Evolutionary conservation across 1,284 basidiomycete species (phyloP).

Genomic region (Ceratobasidium sp.): DNA sequence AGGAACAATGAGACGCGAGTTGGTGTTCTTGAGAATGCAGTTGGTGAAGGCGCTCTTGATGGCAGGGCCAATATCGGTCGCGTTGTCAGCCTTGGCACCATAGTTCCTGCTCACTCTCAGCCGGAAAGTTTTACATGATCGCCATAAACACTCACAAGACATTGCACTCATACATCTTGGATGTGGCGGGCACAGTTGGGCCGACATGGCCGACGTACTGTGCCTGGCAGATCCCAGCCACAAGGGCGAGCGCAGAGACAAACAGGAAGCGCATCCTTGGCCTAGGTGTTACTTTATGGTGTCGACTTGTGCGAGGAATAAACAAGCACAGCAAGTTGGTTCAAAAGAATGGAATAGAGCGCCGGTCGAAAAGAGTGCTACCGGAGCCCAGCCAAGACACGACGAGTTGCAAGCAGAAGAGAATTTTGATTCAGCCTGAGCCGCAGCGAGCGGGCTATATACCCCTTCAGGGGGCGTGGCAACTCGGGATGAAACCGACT

Average conservation of each 20-base stretch:
- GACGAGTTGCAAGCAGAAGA: not conserved
- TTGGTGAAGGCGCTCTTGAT: constrained; percentile 49
- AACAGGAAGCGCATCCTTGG: constrained; percentile 7
- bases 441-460: not conserved
- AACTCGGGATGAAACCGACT: not conserved
- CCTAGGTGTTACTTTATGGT: not conserved
- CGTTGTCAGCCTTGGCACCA: constrained; percentile 31
- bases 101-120: constrained; percentile 5
- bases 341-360: not conserved
- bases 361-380: constrained; percentile 26
- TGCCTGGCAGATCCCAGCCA: constrained; percentile 31
- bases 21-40: constrained; percentile 47
- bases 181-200: constrained; percentile 26
- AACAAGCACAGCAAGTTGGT: not conserved
- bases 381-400: constrained; percentile 20
- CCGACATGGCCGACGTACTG: constrained; percentile 28
- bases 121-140: not conserved
- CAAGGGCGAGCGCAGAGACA: constrained; percentile 4
- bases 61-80: constrained; percentile 49
- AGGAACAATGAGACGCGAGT: constrained; percentile 48
- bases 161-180: constrained; percentile 35
- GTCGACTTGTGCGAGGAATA: not conserved
- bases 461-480: not conserved
- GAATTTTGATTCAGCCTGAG: not conserved
- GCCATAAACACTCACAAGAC: constrained; percentile 12